Conservation (phyloP, 805 yeast species). For the Sugiyamaella boreocaroliniensis region DNA sequence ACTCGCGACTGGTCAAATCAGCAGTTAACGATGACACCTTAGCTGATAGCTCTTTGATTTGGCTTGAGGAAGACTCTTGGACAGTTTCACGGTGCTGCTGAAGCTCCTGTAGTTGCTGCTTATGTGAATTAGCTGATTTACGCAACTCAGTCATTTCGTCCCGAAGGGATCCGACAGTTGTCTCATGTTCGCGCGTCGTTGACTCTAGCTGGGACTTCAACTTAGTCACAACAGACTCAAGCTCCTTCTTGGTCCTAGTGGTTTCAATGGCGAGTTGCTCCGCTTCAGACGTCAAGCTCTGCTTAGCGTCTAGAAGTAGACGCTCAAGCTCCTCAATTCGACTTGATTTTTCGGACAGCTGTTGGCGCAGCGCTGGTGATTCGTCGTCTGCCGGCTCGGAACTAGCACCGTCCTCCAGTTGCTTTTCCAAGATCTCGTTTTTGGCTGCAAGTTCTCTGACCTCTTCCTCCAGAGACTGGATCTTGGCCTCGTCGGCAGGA, state of each 20-base stretch:
- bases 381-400: neutral
- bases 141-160: neutral
- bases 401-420: neutral
- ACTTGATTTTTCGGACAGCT: neutral
- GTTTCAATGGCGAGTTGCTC: neutral
- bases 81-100: neutral
- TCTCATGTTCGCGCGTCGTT: neutral
- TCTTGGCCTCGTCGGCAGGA: conserved; percentile 20
- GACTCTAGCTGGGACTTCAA: neutral
- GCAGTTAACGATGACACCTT: neutral
- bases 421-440: neutral
- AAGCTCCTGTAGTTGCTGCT: neutral
- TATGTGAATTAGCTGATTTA: neutral
- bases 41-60: neutral
- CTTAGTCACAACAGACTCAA: neutral
- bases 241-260: neutral
- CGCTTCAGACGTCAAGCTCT: neutral
- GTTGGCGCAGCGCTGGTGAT: neutral
- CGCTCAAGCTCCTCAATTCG: neutral
- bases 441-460: neutral
- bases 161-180: too few relatives aligned
- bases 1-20: neutral
- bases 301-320: neutral
- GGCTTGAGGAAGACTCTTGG: neutral
- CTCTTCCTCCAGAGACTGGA: neutral